A percentile compares a stretch with the other conserved stretches of the same genome.
These are phyloP conservation scores for Cinnamomum micranthum DNA, from an alignment of 164 flowering plant species.

Conservation along the genomic window DNA sequence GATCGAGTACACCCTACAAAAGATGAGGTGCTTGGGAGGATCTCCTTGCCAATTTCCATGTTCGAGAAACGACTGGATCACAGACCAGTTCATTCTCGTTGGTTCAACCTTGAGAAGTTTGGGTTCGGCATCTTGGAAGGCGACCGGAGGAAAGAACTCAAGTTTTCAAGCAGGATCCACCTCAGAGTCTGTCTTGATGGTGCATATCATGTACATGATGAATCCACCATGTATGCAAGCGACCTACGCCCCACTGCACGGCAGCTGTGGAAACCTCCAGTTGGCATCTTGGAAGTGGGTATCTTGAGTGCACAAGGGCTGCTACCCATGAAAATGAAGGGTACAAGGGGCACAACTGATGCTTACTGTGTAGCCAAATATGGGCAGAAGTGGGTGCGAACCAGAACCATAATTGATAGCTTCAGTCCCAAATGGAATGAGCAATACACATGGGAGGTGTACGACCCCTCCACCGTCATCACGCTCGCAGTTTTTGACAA, in stretches of 20 bases:
- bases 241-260: slow-evolving; percentile 73
- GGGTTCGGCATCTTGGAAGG: slow-evolving; percentile 63
- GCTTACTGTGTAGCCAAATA: slow-evolving; percentile 83
- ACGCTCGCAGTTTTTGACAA: slow-evolving; percentile 56
- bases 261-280: slow-evolving; percentile 77
- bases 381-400: slow-evolving; percentile 76
- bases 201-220: slow-evolving; percentile 79
- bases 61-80: slow-evolving; percentile 75
- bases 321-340: slow-evolving; percentile 65
- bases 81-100: slow-evolving; percentile 60
- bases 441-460: slow-evolving; percentile 66
- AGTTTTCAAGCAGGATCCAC: slow-evolving; percentile 71
- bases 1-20: slow-evolving; percentile 41
- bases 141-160: slow-evolving; percentile 58
- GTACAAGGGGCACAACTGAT: slow-evolving; percentile 52
- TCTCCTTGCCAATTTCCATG: slow-evolving; percentile 34
- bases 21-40: slow-evolving; percentile 54
- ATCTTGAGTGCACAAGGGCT: slow-evolving; percentile 74
- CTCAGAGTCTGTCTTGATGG: slow-evolving; percentile 78
- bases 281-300: slow-evolving; percentile 74
- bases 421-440: slow-evolving; percentile 53
- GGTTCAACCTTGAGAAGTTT: slow-evolving; percentile 78
- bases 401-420: slow-evolving; percentile 46
- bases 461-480: slow-evolving; percentile 56
- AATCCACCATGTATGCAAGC: slow-evolving; percentile 72